Conservation (phyloP, 805 yeast species). For the Yamadazyma ubonensis region DNA sequence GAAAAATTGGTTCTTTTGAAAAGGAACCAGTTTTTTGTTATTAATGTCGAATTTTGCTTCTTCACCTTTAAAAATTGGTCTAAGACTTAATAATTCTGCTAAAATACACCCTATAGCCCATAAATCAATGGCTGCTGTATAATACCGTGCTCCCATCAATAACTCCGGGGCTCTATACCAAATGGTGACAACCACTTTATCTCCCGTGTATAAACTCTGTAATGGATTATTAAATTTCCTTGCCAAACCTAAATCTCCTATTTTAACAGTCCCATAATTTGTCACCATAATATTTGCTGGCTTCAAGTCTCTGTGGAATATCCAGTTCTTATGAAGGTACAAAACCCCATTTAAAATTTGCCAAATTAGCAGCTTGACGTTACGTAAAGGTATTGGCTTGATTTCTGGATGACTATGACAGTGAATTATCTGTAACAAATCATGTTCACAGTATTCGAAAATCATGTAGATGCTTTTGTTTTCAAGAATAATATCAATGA, state of each 20-base stretch:
- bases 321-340: conserved; percentile 93
- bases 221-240: conserved; percentile 82
- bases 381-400: conserved; percentile 71
- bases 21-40: conserved; percentile 87
- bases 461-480: conserved; percentile 91
- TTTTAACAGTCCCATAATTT: conserved; percentile 83
- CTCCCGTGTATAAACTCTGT: conserved; percentile 86
- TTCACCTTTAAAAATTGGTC: conserved; percentile 97
- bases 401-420: conserved; percentile 89
- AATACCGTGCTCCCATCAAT: conserved; percentile 44
- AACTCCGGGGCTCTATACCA: conserved; percentile 88
- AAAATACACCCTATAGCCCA: conserved; percentile 97
- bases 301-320: conserved; percentile 89
- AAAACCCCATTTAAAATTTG: conserved; percentile 91
- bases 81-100: conserved; percentile 82
- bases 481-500: conserved; percentile 82
- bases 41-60: conserved; percentile 86
- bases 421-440: conserved; percentile 88
- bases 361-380: conserved; percentile 84
- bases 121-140: conserved; percentile 68
- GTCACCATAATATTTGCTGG: conserved; percentile 99
- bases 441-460: conserved; percentile 95
- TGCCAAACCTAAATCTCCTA: conserved; percentile 93
- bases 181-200: conserved; percentile 93
- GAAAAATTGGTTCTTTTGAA: conserved; percentile 88